Base-by-base conservation (phyloP, 805 yeast species). In the Cyberlindnera subsufficiens region DNA sequence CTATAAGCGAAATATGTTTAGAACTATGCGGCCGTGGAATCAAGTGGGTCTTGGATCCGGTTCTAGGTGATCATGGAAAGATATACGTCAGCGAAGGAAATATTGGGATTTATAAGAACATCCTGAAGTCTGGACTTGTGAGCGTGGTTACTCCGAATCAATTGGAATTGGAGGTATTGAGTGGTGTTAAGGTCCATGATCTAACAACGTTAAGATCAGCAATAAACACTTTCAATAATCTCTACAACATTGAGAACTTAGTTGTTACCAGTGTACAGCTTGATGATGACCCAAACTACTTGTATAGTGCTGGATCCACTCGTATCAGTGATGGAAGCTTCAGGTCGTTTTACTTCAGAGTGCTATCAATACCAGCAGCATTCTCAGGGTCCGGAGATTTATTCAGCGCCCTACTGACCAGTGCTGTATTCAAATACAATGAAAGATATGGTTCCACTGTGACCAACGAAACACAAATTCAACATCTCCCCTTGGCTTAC, bases 11-110 rank as follows among this genome's bases (percentile, higher is more conserved):
- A 13, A 58, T 79, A 3, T 67, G 72, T 30, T 50, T 45, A 13
- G 45, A 40, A 46, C 60, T 65, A 38, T 38, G 56, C 51, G 35
- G 10, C 35, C 39, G 40, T 37, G 56, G 53, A 38, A 37, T 75
- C 0, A 62, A 75, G 15, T 79, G 91, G 80, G 71, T 90, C 5
- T 59, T 91, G 39, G 98, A 91, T 60, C 98, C 98, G 1, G 93
- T 91, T 1, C 65, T 91, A 59, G 98, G 98, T 11, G 98, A 91
- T 58, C 82, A 87, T 53, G 96, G 96, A 1, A 72, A 68, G 44
- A 62, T 89, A 3, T 91, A 91, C 59, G 96, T 91, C 1, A 72
- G 72, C 44, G 73, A 71, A 42, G 72, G 66, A 11, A 71, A 81
- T 20, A 66, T 82, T 0, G 76, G 77, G 0, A 60, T 71, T 2